These are phyloP conservation scores for Leishmania martiniquensis DNA, from an alignment of 208 protist species.

Conservation along the genomic window DNA sequence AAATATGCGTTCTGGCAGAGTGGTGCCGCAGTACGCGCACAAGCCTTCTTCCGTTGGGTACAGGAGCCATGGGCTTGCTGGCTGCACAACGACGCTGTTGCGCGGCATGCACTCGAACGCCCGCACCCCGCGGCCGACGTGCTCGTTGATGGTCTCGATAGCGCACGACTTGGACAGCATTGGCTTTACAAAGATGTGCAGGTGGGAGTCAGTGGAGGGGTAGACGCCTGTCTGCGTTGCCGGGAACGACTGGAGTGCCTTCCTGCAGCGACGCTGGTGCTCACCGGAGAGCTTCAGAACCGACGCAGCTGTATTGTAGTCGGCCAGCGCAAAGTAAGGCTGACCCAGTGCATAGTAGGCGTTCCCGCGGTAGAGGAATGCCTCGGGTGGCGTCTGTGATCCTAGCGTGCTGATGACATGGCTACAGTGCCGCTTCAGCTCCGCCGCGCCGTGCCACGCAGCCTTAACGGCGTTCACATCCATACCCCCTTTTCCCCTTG, in stretches of 20 bases:
- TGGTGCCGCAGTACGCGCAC: conserved; percentile 60
- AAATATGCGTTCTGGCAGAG: conserved; percentile 73
- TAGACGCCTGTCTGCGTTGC: conserved; percentile 61
- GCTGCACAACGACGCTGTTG: conserved; percentile 43
- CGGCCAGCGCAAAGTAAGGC: conserved; percentile 85
- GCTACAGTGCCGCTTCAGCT: conserved; percentile 78
- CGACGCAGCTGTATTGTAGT: conserved; percentile 78
- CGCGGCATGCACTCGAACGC: conserved; percentile 41
- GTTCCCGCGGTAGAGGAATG: conserved; percentile 86
- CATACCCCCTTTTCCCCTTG: background rate
- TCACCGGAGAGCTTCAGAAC: conserved; percentile 61
- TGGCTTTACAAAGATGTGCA: conserved; percentile 82
- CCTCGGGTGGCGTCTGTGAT: conserved; percentile 71
- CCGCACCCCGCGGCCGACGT: conserved; percentile 58
- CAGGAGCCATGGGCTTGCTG: conserved; percentile 61
- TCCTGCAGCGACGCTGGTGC: conserved; percentile 62
- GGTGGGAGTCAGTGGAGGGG: conserved; percentile 65
- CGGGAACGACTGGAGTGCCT: conserved; percentile 57
- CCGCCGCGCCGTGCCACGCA: conserved; percentile 42
- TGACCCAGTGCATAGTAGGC: conserved; percentile 83
- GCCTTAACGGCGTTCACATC: conserved; percentile 16
- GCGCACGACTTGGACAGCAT: conserved; percentile 53
- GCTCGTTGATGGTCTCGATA: conserved; percentile 36
- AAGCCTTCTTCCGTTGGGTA: conserved; percentile 69
- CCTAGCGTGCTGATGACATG: conserved; percentile 83